Evolutionary conservation across 345 rosid species (phyloP), one percentile per base, ranked within the genome.

Genomic region (Aurinia saxatilis): DNA sequence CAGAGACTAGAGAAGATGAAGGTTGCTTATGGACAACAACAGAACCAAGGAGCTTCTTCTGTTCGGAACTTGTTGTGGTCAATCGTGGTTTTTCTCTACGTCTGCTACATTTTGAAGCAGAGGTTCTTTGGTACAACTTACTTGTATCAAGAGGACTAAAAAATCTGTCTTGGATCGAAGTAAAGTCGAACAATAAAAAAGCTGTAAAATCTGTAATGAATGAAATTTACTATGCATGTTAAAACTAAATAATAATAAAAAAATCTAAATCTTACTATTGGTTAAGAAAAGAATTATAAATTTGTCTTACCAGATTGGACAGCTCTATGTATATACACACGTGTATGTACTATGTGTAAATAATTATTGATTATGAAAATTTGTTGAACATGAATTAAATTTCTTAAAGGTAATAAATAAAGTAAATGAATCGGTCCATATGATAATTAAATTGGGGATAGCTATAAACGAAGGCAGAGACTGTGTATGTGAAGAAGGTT

Each of bases 381-480:
- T 64, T 44, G 61, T 57, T 58, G 55, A 50, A 65, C 37, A 58
- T 57, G 61, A 50, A 65, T 65, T 65, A n/a, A 17, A 50, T 50
- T 42, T 38, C 44, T 35, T 57, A 21, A 49, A 57, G 66, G 50
- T 49, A 71, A 57, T 50, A 58, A 71, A 65, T 65, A 65, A 58
- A 57, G 71, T 50, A 57, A 57, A 58, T 71, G 30, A 71, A 44
- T 65, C 61, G 71, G 75, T 65, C 75, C 75, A 65, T 71, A 42
- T 72, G 66, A 50, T 58, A 65, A 58, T 57, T 71, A 57, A 57
- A 65, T 50, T 63, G 50, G 11, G 50, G 60, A 57, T 64, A 42
- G 44, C 61, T 50, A 57, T 65, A 58, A 42, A 64, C 42, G 49
- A 72, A 58, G 35, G 61, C 66, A 58, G 71, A 44, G 30, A 63